These are phyloP conservation scores for Ophiocordyceps camponoti-saundersi DNA, from an alignment of 2,329 filamentous ascomycete genomes.

Conservation along the genomic window DNA sequence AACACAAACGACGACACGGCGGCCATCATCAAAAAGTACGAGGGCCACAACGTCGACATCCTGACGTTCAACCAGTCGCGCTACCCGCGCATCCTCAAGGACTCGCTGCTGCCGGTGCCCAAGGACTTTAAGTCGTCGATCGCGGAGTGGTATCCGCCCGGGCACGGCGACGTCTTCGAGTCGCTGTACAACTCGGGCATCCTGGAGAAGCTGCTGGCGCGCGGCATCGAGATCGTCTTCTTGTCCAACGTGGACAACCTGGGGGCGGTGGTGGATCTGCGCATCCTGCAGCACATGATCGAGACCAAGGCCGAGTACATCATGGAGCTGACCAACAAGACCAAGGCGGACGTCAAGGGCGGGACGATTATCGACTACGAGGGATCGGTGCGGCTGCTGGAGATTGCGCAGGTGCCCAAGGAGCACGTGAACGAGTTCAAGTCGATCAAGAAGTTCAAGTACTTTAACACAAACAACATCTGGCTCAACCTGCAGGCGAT, in stretches of 20 bases:
- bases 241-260: conserved; percentile 98
- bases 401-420: conserved; percentile 98
- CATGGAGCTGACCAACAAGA: conserved; percentile 99
- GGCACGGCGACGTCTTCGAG: conserved; percentile 99
- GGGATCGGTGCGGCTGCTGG: conserved; percentile 85
- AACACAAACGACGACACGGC: conserved; percentile 98
- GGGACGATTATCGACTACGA: conserved; percentile 99
- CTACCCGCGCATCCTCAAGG: conserved; percentile 95
- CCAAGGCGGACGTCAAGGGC: conserved; percentile 99
- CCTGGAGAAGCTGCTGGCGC: conserved; percentile 86
- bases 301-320: conserved; percentile 96
- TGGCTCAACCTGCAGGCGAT: conserved; percentile 97
- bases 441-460: conserved; percentile 99
- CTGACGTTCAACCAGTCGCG: conserved; percentile 99
- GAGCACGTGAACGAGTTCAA: conserved; percentile 99
- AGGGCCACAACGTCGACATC: conserved; percentile 99
- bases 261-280: conserved; percentile 91
- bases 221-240: conserved; percentile 96
- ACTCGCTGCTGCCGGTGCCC: conserved; percentile 89
- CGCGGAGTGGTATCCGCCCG: conserved; percentile 95
- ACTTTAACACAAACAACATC: conserved; percentile 99
- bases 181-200: conserved; percentile 98
- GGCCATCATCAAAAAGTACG: conserved; percentile 99
- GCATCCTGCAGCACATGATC: conserved; percentile 98
- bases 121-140: conserved; percentile 78